These are phyloP conservation scores for Beauveria scarabaeidicola DNA, from an alignment of 2,329 filamentous ascomycete genomes.

Conservation along the genomic window DNA sequence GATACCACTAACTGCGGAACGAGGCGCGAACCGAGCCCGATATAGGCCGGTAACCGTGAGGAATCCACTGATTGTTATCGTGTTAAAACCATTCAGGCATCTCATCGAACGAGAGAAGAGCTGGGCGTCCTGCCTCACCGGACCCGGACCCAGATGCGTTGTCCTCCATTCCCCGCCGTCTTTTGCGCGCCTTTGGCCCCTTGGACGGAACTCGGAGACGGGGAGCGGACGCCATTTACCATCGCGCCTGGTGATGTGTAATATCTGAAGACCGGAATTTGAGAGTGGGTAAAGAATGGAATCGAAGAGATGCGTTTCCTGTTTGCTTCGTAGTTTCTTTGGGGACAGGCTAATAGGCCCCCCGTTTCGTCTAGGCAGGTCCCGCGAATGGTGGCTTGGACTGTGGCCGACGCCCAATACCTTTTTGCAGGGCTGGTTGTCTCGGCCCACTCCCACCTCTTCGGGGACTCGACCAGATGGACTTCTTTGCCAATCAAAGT, in stretches of 20 bases:
- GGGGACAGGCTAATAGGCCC: not conserved
- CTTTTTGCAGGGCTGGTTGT: no score
- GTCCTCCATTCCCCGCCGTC: constrained; percentile 12
- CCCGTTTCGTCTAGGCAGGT: no score
- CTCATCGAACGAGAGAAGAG: constrained; percentile 17
- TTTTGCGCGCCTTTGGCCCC: constrained; percentile 12
- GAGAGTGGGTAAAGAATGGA: constrained; percentile 6
- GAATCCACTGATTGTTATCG: constrained; percentile 14
- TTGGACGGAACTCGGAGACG: no score
- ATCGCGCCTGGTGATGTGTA: constrained; percentile 6
- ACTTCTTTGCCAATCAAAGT: no score
- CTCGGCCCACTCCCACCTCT: no score
- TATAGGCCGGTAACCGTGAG: constrained; percentile 31
- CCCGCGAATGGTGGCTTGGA: no score
- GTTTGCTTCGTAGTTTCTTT: not conserved
- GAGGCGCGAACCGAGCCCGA: constrained; percentile 28
- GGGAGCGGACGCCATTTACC: constrained; percentile 13
- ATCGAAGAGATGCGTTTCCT: not conserved
- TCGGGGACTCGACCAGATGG: no score
- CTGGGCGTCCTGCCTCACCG: constrained; percentile 13
- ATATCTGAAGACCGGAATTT: constrained; percentile 7
- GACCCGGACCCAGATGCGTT: constrained; percentile 3
- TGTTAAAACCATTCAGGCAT: constrained; percentile 18
- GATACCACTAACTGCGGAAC: constrained; percentile 30
- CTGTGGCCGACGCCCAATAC: no score